Evolutionary conservation across 139 green algal genomes (phyloP), one percentile per base, ranked within the genome.

Genomic region (Volvox reticuliferus): DNA sequence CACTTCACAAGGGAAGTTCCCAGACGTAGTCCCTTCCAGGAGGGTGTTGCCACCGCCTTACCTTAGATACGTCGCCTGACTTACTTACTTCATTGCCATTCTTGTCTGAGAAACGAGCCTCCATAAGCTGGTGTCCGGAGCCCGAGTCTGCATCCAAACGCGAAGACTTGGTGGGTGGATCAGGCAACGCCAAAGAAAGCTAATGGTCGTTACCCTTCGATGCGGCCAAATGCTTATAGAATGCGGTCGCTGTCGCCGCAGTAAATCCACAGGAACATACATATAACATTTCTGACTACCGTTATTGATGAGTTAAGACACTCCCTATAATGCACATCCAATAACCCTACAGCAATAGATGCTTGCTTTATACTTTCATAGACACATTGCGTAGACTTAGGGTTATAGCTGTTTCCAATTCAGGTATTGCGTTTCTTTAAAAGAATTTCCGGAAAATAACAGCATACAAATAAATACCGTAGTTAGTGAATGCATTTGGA

Each of bases 221-320:
- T 33, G 50, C 50, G 0, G 86, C 71, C 6, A 90, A 55, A 30
- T 90, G 86, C 12, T 83, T 83, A 44, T 90, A 90, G 30, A 90
- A 90, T 6, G 9, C 20, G 0, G 86, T 83, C 18, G 86, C 86
- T 3, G 86, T 65, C 44, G 20, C 36, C 1, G 86, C 71, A 6
- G 55, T 90, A 32, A 76, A 83, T 3, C 86, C 86, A 33, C 86
- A 90, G 17, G 50, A 77, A 13, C 86, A 90, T 16, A 71, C 71
- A 35, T 90, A 90, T 5, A 84, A 35, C 85, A 89, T 89, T 30
- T 24, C 65, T 73, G 44, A 55, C 44, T 55, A 9, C 9, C 44
- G 44, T 55, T 55, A 55, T 55, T 55, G 9, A 14, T 55, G 44
- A 9, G 5, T 55, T 14, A 55, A 55, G 44, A 55, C 44, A 5